Evolutionary conservation across 176 grass and related monocot genomes (phyloP), one percentile per base, ranked within the genome.

Genomic region (Oryza coarctata): DNA sequence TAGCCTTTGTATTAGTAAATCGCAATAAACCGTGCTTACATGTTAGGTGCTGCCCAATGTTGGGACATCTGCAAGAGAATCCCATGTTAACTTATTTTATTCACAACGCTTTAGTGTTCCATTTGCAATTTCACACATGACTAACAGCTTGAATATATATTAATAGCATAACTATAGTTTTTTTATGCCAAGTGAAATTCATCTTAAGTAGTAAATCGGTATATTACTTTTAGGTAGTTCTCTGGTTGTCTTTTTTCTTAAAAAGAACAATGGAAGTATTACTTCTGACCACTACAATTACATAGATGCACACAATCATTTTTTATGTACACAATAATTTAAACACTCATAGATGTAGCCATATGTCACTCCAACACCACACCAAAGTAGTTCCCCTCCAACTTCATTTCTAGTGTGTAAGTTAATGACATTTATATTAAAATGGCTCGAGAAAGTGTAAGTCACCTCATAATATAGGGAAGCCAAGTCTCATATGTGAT

Each of bases 11-110:
- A 36, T 10, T 70, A 39, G 33, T 65, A 17, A 57, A 74, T 58
- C 32, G 58, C 71, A 68, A 38, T 30, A 3, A 34, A 57, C 68
- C 25, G 44, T 67, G 84, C 41, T 5, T 43, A n/a, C 57, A 55
- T 66, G 84, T 80, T 74, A 57, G 60, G 32, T 65, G 31, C 40
- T 23, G 35, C 65, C 27, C 43, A 38, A 63, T 85, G 28, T 34
- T 70, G 15, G 30, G 31, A 65, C 35, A 73, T 65, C 75, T 57
- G n/a, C 27, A 15, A 63, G 75, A 47, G 83, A 71, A 64, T 62
- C 81, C 6, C 43, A 9, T 57, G 23, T 68, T 31, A 29, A 11
- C 3, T 45, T 73, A 47, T 44, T 73, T 1, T 73, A 63, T 74
- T 20, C 3, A 7, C 17, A n/a, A 49, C 15, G 33, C 8, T 76